Evolutionary conservation across 768 basidiomycete genomes (phyloP), one percentile per base, ranked within the genome.

Genomic region (Phylloporus arenicola): DNA sequence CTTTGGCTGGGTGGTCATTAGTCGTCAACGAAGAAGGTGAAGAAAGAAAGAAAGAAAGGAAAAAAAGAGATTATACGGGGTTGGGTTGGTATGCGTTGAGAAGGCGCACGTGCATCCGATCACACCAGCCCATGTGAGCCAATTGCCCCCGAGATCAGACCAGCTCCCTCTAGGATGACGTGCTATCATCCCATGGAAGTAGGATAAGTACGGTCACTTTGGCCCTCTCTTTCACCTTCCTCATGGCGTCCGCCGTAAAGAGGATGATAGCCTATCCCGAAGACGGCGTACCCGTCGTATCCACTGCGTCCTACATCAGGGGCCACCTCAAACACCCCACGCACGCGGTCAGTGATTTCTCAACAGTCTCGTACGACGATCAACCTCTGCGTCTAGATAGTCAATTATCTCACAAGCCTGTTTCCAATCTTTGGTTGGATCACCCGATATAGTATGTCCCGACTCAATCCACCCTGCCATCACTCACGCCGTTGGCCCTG

Each of bases 351-450:
- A 48, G 80, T 68, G 16, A 19, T 48, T 34, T 33, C 39, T 47
- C 50, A 20, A 13, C 38, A 9, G 14, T 33, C 8, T 30, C 25
- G 37, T 34, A 22, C 20, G 25, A 24, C 8, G 13, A 8, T 24
- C 25, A 41, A 42, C 29, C 27, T 31, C 16, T 20, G 30, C 35
- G 24, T 46, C 25, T 22, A 92, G 88, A 61, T 76, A 34, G 65
- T 75, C 43, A 58, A 75, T 50, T 96, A 96, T 60, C n/a, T 91
- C 27, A 57, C 68, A 42, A 76, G 80, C 55, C 71, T 96, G 13
- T 95, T 96, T 68, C 93, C 93, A 0, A 88, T 96, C 63, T 24
- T 91, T 0, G 71, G 78, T 29, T 97, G 93, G 93, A 84, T 89
- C 34, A 76, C 81, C 3, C 78, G 91, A 62, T 97, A 97, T 72